Base-by-base conservation (phyloP, 2,329 filamentous ascomycete species). In the Blumeriella jaapii region DNA sequence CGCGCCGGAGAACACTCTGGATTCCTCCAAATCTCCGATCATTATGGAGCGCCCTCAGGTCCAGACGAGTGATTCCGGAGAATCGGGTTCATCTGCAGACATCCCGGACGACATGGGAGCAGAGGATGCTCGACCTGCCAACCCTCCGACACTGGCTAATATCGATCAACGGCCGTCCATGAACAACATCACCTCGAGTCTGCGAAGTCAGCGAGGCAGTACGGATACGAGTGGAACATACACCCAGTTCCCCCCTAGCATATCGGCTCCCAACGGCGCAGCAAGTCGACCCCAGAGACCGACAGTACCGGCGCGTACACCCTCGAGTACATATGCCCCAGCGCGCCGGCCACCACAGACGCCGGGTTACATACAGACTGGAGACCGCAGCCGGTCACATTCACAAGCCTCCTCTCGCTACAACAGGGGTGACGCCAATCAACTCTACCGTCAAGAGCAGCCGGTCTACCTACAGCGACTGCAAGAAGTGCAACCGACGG, bases 381-480 rank as follows among this genome's bases (percentile, higher is more conserved):
- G 41, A 17, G 48, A 59, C 20, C 65, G 67, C 37, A 64, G 69
- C 42, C 67, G 74, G 41, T 74, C 70, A n/a, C 6, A 67, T 64
- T 5, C 77, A 74, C 2, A 59, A 65, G 2, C 70, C n/a, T n/a
- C n/a, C n/a, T n/a, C n/a, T n/a, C n/a, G n/a, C n/a, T n/a, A n/a
- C n/a, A n/a, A n/a, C n/a, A n/a, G n/a, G n/a, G n/a, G n/a, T 44
- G 80, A 83, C 51, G 78, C 78, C 7, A 78, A 79, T 51, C 76
- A 77, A 34, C 75, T 81, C 48, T 84, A 83, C 55, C 67, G 82
- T 41, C 82, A 83, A 30, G 85, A 96, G 60, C 89, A 96, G 59
- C 84, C 87, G 56, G 89, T 89, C 38, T 98, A 98, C 56, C 80
- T 96, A 20, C 85, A 94, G 59, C 78, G 89, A 49, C 72, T 96